Base-by-base conservation (phyloP, 2,329 filamentous ascomycete species). In the Fusarium lateritium region DNA sequence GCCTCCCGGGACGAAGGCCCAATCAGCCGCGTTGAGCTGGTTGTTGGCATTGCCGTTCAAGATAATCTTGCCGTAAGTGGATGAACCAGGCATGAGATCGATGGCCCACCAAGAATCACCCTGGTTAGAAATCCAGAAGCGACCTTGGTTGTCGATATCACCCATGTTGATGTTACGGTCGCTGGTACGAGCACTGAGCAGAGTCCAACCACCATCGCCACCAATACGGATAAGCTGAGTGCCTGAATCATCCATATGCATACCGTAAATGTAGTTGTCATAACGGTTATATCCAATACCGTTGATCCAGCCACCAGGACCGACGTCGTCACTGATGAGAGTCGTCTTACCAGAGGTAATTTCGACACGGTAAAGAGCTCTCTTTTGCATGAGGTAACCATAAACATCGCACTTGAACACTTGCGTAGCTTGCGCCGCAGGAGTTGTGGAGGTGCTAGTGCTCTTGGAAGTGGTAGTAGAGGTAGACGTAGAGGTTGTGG, bases 1-100 rank as follows among this genome's bases (percentile, higher is more conserved):
- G n/a, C 72, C 72, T 15, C 72, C 72, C 3, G 72, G 72, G 2
- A 74, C 72, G 31, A 70, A 74, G 1, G 67, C 65, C 72, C 72
- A 74, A 36, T 74, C 72, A 9, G 67, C 69, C 6, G 56, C 38
- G n/a, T 39, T 50, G 15, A 58, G 44, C 19, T 44, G 39, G 11
- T 53, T 62, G 7, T 49, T 50, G 11, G 58, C 59, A 6, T 62
- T 67, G 2, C 72, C 72, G 19, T 50, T 73, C 39, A 56, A 39
- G 5, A 73, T 38, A 21, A 74, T 57, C 22, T 69, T 60, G 56
- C 70, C 70, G 36, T 67, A 73, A 1, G 51, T 74, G 1, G 66
- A 7, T 2, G 72, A 74, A 9, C 57, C 56, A 3, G 70, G 66
- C 38, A 54, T 57, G 14, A 74, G 57, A n/a, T 74, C 70, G 21